Evolutionary conservation across 257 asterid genomes (phyloP).

Genomic region (Solanum phureja): DNA sequence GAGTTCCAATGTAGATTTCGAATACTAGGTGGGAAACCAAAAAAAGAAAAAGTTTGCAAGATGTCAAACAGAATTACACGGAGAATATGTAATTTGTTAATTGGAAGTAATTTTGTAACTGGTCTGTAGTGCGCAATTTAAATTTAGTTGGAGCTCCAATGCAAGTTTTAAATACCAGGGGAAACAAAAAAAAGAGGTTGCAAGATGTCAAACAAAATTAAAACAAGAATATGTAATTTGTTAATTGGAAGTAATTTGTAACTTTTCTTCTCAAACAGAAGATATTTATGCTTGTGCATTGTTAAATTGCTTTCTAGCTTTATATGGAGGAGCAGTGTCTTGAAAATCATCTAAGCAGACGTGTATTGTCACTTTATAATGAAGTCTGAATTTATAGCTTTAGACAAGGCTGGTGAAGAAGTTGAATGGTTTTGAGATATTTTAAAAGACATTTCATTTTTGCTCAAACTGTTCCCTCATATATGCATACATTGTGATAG

Average conservation of each 20-base stretch:
- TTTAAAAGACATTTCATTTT: no score
- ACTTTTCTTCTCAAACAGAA: not conserved
- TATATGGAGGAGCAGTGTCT: not conserved
- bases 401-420: no score
- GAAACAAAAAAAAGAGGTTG: not conserved
- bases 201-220: not conserved
- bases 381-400: not conserved
- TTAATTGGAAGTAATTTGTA: not conserved
- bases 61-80: not conserved
- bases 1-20: no score
- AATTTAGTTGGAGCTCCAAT: no score
- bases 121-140: no score
- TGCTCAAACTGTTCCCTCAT: not conserved
- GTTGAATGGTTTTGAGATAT: not conserved
- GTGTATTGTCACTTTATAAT: not conserved
- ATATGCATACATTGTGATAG: not conserved
- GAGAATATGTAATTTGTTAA: not conserved
- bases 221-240: not conserved
- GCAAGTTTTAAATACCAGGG: no score
- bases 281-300: not conserved
- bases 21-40: no score
- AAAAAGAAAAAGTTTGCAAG: not conserved
- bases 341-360: not conserved
- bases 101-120: not conserved
- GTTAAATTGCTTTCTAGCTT: not conserved